Evolutionary conservation across 1,284 basidiomycete species (phyloP), one percentile per base, ranked within the genome.

Genomic region (Leccinum cinnamomeum): DNA sequence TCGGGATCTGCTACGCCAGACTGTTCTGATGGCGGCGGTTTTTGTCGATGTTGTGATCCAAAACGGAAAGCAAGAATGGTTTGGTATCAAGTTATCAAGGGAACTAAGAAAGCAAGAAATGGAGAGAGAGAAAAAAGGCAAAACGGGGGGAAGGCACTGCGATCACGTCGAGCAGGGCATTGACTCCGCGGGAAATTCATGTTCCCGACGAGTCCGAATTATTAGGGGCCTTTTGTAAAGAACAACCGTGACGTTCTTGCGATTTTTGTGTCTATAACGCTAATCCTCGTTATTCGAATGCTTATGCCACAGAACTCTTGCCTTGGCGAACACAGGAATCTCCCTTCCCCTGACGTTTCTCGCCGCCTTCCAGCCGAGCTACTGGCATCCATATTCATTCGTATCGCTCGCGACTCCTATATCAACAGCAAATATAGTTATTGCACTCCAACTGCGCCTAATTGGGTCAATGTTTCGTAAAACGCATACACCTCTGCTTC

Each of bases 1-100:
- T 83, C 83, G 1, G 81, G 75, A 73, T 92, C 90, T 25, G 85
- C 82, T 12, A 92, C 86, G 5, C 87, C 90, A 7, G 91, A 91
- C 90, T 92, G 60, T 53, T 56, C 41, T 25, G 12, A 23, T 25
- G 12, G 14, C 37, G 7, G 44, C 8, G 44, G 44, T 50, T 12
- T 23, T 50, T 48, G 46, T 48, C 46, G 14, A 39, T 39, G 20
- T 48, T 18, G 33, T 55, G 46, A 54, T 65, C 35, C 58, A 35
- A 39, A 58, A 37, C 23, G 23, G 25, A 59, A 41, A 48, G 33
- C 14, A 23, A 50, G 30, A 55, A 30, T 1, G 23, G 23, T 50
- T 30, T 14, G 11, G n/a, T 44, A 44, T 44, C 41, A 44, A 44
- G 41, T 44, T 18, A 46, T n/a, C 41, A 46, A n/a, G 8, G 44